Evolutionary conservation across 2,329 filamentous ascomycete species (phyloP).

Genomic region (Diaporthe ilicicola): DNA sequence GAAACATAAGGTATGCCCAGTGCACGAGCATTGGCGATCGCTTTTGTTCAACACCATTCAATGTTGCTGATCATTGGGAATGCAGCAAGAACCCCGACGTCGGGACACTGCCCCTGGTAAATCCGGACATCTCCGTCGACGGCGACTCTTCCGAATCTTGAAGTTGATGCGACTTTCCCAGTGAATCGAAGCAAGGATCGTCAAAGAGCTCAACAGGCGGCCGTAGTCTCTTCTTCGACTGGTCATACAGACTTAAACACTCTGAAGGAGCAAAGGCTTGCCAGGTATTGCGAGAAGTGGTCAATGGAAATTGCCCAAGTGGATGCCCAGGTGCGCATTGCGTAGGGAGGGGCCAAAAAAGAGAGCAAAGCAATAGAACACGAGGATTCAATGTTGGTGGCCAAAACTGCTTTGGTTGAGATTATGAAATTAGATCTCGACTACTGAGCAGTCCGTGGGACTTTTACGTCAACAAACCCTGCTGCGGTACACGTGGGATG

Average conservation of each 20-base stretch:
- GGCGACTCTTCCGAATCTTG: neutral
- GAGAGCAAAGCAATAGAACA: too few relatives aligned
- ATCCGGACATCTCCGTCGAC: neutral
- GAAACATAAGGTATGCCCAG: too few relatives aligned
- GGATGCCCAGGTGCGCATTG: too few relatives aligned
- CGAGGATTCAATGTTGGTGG: too few relatives aligned
- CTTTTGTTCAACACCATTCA: too few relatives aligned
- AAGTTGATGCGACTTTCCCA: neutral
- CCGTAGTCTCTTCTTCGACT: neutral
- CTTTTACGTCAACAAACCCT: neutral
- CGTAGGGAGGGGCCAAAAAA: too few relatives aligned
- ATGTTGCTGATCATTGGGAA: neutral
- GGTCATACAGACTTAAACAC: too few relatives aligned
- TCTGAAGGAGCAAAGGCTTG: neutral
- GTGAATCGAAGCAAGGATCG: neutral
- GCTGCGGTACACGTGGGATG: slow-evolving; percentile 4
- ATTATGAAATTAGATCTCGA: neutral
- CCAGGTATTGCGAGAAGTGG: neutral
- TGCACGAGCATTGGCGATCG: too few relatives aligned
- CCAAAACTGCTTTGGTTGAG: neutral
- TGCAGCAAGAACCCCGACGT: neutral
- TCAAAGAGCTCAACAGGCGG: neutral
- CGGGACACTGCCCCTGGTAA: neutral
- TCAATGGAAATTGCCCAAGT: too few relatives aligned
- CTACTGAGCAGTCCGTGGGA: too few relatives aligned